Evolutionary conservation across 768 basidiomycete species (phyloP).

Genomic region (Termitomyces eurrhizus): DNA sequence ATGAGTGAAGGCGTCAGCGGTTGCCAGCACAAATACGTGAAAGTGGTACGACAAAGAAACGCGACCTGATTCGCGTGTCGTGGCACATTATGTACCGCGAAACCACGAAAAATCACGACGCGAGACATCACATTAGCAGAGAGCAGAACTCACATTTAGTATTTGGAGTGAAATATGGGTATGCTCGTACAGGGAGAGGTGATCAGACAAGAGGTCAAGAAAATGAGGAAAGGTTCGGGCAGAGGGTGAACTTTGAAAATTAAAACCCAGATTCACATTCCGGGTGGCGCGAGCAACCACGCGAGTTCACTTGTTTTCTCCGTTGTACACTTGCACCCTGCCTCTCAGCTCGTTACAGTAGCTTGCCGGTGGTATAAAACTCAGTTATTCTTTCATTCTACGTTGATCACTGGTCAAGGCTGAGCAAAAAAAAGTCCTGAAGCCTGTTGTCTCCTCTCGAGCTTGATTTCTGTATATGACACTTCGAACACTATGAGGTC

Average conservation of each 20-base stretch:
- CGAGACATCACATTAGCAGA: not conserved
- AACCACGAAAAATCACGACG: conserved; percentile 9
- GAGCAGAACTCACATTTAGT: conserved; percentile 36
- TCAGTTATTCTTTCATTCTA: not conserved
- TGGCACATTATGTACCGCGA: conserved; percentile 15
- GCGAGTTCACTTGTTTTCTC: not conserved
- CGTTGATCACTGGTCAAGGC: not conserved
- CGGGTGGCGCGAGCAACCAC: conserved; percentile 24
- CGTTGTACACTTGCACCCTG: no score
- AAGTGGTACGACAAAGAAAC: conserved; percentile 48
- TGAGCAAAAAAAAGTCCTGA: not conserved
- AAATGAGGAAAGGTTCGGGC: conserved; percentile 35
- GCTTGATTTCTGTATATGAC: not conserved
- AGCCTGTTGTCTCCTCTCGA: not conserved
- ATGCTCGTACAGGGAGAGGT: conserved; percentile 39
- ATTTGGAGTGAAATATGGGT: conserved; percentile 32
- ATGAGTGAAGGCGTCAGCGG: conserved; percentile 29
- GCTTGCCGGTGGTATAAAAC: no score
- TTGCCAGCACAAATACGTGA: conserved; percentile 18
- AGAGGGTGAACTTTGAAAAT: conserved; percentile 37
- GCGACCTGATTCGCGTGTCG: conserved; percentile 31
- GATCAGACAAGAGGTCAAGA: conserved; percentile 44
- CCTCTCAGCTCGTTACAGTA: no score
- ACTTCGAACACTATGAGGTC: not conserved
- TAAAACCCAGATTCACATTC: conserved; percentile 42